Conservation (phyloP, 2,329 filamentous ascomycete species). For the Xylaria sp. region DNA sequence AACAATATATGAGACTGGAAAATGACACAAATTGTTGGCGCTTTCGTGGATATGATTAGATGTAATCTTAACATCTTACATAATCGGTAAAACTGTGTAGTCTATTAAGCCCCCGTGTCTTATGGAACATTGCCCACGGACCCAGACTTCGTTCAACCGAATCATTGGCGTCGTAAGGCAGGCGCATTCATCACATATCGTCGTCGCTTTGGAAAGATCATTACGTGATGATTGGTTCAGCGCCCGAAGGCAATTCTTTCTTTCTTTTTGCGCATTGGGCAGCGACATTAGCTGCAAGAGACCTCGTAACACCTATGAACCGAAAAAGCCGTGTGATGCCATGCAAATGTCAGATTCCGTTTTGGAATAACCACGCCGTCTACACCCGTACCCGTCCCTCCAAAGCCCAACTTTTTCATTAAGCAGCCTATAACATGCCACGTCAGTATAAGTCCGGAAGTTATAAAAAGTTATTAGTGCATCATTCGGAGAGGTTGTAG, state of each 20-base stretch:
- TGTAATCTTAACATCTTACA: conserved; percentile 22
- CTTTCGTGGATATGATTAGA: conserved; percentile 25
- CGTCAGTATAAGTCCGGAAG: conserved; percentile 16
- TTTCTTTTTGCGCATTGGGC: conserved; percentile 48
- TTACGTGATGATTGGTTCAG: conserved; percentile 37
- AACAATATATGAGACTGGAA: neutral
- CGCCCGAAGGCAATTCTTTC: conserved; percentile 47
- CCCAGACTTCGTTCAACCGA: conserved; percentile 21
- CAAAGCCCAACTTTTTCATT: conserved; percentile 41
- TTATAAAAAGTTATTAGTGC: neutral
- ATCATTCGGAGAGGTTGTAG: neutral
- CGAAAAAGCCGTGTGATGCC: conserved; percentile 53
- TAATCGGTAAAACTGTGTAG: conserved; percentile 17
- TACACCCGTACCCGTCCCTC: conserved; percentile 44
- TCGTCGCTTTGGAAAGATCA: conserved; percentile 20
- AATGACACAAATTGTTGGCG: conserved; percentile 10
- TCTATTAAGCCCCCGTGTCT: conserved; percentile 14
- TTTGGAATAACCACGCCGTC: conserved; percentile 50
- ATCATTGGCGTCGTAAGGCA: conserved; percentile 23
- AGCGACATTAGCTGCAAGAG: conserved; percentile 51
- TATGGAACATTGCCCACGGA: conserved; percentile 8
- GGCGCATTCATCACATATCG: conserved; percentile 34
- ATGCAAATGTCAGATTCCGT: conserved; percentile 53
- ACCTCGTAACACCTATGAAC: conserved; percentile 54
- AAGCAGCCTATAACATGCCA: conserved; percentile 41